Base-by-base conservation (phyloP, 2,329 filamentous ascomycete genomes). In the Sarocladiaceae sp. region DNA sequence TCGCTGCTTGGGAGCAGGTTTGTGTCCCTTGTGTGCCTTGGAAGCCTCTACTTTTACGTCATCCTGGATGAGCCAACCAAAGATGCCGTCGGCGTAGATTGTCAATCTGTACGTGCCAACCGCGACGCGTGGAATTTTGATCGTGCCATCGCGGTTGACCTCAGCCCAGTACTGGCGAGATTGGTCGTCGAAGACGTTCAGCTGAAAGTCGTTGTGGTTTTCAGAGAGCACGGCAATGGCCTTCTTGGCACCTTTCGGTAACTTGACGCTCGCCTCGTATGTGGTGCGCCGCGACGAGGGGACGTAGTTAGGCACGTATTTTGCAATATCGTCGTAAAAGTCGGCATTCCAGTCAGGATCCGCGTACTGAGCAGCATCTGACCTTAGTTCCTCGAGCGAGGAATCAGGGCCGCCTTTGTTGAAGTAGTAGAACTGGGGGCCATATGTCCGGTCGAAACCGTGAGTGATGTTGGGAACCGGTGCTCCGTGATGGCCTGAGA, bases 381-480 rank as follows among this genome's bases (percentile, higher is more conserved):
- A 66, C 20, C 78, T 71, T 2, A 83, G 71, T 2, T 69, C 68
- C 18, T 75, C 62, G 40, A 82, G 67, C 4, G 70, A 64, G 2
- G 72, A 69, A 7, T 72, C 71, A 0, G 70, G 64, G 2, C 71
- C 66, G 11, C 78, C 79, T 50, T 75, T 54, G 63, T 85, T 86
- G 69, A 86, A 86, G 59, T 84, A 72, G 59, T 78, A 86, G 59
- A 77, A 84, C 62, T 80, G 76, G 56, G 82, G 83, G 1, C 83
- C 83, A 59, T 85, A 85, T 0, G 83, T 86, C 2, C 82, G 73
- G 58, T 86, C 82, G 56, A 85, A 85, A 1, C 83, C 83, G 55
- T 81, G 64, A 1, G 79, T 83, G 58, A 86, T 84, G 57, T 85
- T 84, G 5, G 83, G 82, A 13, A 78, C 81, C 37, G 79, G 77